Base-by-base conservation (phyloP, 2,329 filamentous ascomycete genomes). In the Rugonectria rugulosa region DNA sequence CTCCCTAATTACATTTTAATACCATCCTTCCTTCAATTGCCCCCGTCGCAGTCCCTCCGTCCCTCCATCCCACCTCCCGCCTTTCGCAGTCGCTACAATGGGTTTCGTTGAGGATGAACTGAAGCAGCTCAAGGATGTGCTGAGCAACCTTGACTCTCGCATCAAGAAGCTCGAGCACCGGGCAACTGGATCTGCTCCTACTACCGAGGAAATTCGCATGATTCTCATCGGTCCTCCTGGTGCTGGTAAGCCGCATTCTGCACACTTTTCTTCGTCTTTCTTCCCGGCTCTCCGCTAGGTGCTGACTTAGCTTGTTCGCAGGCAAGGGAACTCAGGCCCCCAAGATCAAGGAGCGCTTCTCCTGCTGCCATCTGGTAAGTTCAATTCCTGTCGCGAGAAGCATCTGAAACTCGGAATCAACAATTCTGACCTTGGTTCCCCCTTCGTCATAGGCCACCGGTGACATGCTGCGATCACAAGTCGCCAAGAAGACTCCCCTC, bases 301-400 rank as follows among this genome's bases (percentile, higher is more conserved):
- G 46, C 60, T 66, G 51, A 68, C 65, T 49, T 44, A 20, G 31
- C 43, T 57, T 27, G 49, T 56, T 47, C 49, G 38, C 71, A 98
- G 95, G 95, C 81, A 99, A 99, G 87, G 95, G 95, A 78, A 99
- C 95, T 36, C 95, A 99, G 79, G 95, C 95, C 56, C 95, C 95
- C 64, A 94, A 90, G 78, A 95, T 99, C 80, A 97, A 97, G 86
- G 94, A 98, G 73, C 96, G 91, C 81, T 99, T 93, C 81, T 92
- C 88, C 75, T 92, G 92, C 81, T 99, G 95, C 81, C 95, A 99
- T 79, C 80, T 99, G 80, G 93, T 97, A 86, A 71, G 88, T 72
- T 29, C 56, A 53, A 68, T 65, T 45, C 47, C 23, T 21, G 49
- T 57, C 52, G 53, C 57, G n/a, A 52, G 50, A 42, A 23, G 31